These are phyloP conservation scores for Rossbeevera mucosa DNA, from an alignment of 768 basidiomycete species.

Conservation along the genomic window DNA sequence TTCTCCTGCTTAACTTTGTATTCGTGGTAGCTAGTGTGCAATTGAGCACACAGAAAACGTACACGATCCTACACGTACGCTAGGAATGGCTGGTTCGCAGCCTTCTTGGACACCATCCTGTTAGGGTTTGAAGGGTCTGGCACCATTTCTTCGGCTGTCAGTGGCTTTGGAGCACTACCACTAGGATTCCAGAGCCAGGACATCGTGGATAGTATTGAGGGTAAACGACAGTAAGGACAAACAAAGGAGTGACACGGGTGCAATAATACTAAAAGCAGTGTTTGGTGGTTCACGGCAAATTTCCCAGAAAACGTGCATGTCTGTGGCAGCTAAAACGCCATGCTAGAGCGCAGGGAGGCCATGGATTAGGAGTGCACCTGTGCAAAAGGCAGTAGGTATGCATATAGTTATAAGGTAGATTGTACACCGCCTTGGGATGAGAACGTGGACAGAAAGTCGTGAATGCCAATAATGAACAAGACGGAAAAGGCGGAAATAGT, in stretches of 20 bases:
- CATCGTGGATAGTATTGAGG: constrained; percentile 35
- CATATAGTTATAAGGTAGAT: constrained; percentile 33
- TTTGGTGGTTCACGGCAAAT: neutral
- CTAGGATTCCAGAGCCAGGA: constrained; percentile 58
- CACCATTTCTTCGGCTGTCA: constrained; percentile 46
- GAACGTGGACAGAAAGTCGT: constrained; percentile 20
- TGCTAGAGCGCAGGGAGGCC: constrained; percentile 19
- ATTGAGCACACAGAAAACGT: constrained; percentile 2
- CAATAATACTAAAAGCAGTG: neutral
- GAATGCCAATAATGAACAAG: constrained; percentile 26
- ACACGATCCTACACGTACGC: constrained; percentile 45
- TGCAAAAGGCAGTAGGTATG: constrained; percentile 32
- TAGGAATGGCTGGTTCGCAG: constrained; percentile 82
- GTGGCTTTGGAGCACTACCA: constrained; percentile 35
- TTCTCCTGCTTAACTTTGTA: constrained; percentile 60
- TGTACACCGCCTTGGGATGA: constrained; percentile 29
- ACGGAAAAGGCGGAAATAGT: constrained; percentile 16
- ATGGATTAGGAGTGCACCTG: constrained; percentile 29
- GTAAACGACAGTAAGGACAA: neutral
- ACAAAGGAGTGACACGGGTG: neutral
- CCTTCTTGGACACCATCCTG: constrained; percentile 73
- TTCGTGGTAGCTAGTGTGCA: constrained; percentile 52
- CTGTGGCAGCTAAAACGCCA: constrained; percentile 11
- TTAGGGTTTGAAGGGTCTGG: constrained; percentile 60
- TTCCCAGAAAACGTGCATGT: neutral